Evolutionary conservation across 352 stramenopile genomes (phyloP).

Genomic region (Phytophthora fragariaefolia): DNA sequence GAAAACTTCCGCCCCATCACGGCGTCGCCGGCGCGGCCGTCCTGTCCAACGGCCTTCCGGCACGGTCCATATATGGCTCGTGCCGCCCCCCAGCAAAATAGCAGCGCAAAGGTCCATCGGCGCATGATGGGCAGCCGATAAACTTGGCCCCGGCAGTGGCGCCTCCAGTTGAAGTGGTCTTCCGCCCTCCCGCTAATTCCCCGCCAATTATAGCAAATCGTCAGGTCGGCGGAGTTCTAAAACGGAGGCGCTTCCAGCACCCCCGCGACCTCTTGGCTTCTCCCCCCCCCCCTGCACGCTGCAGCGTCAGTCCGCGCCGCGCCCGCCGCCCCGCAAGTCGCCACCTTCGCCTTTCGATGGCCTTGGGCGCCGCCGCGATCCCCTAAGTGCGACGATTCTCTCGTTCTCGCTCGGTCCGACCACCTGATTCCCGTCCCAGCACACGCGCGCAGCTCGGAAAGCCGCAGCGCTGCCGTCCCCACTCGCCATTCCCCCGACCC

Average conservation of each 20-base stretch:
- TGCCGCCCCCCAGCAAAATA: too few relatives aligned
- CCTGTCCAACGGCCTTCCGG: conserved; percentile 11
- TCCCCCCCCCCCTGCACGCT: not conserved
- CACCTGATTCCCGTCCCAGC: conserved; percentile 36
- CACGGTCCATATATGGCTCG: conserved; percentile 12
- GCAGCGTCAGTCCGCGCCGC: conserved; percentile 9
- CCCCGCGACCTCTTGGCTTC: conserved; percentile 29
- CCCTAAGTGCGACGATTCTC: conserved; percentile 6
- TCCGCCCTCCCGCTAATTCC: conserved; percentile 12
- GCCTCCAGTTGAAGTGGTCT: conserved; percentile 1
- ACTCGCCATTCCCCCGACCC: conserved; percentile 30
- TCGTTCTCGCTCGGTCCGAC: conserved; percentile 3
- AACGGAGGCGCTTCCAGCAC: conserved; percentile 17
- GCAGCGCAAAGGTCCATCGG: conserved; percentile 1
- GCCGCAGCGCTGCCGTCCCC: conserved; percentile 25
- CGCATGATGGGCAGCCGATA: too few relatives aligned
- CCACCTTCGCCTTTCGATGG: conserved; percentile 16
- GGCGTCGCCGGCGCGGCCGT: not conserved
- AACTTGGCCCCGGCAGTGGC: not conserved
- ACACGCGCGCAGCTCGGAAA: conserved; percentile 26
- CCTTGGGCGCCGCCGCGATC: not conserved
- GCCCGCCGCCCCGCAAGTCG: conserved; percentile 7
- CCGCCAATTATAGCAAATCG: conserved; percentile 25
- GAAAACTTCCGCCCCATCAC: conserved; percentile 32
- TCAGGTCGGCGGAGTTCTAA: conserved; percentile 18